Evolutionary conservation across 148 eudicot species (phyloP), one percentile per base, ranked within the genome.

Genomic region (Gaultheria prostrata): DNA sequence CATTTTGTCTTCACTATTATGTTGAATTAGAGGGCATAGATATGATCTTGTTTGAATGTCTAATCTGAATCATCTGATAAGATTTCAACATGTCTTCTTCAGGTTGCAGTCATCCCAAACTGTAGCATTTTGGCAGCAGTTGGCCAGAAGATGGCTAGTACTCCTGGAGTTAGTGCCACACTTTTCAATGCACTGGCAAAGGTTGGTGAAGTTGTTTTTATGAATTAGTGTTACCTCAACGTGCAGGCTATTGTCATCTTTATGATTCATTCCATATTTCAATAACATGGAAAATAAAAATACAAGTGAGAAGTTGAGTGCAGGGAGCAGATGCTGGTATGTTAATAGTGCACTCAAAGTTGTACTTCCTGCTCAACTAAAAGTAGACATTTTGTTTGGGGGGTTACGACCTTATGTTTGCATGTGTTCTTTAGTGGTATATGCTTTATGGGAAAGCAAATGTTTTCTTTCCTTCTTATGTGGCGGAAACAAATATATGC

Each of bases 131-230:
- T 97, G 91, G 99, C 99, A 57, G 90, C 98, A 39, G 99, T 97
- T 76, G 99, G 99, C 57, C 99, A 93, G 92, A 97, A 90, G 87
- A 97, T 97, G 99, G 99, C 98, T 21, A 97, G 99, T 84, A 94
- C 99, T 75, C 98, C 98, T 81, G 99, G 99, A 86, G 99, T 97
- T 75, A 92, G 98, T 90, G 99, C 99, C 80, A 94, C 97, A 81
- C 90, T 97, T 74, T 96, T 96, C 85, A 88, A 89, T 84, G 99
- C 99, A 57, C 90, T 96, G 80, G 99, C 98, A 59, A 93, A 97
- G 98, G 99, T 94, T 84, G 74, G 93, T 69, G 59, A 82, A 77
- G 49, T 59, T 86, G 17, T 72, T 56, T 24, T 30, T 43, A 9
- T 12, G 26, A 82, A 81, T 28, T 57, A 61, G 67, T 61, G 26